Evolutionary conservation across 164 flowering plant genomes (phyloP), one percentile per base, ranked within the genome.

Genomic region (Tinospora cordifolia): DNA sequence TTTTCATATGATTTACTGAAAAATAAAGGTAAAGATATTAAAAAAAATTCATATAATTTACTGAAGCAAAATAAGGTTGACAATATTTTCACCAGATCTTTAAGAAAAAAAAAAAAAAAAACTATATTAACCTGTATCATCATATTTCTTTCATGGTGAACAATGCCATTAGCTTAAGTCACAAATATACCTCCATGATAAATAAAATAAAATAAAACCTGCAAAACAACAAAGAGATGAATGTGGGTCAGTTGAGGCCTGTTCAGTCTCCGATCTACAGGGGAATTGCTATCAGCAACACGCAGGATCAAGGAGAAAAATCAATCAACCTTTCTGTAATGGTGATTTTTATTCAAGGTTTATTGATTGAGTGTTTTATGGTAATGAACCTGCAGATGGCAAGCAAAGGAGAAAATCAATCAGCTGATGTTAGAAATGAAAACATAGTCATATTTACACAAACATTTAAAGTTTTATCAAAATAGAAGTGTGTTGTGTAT

Each of bases 291-390:
- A 30, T 17, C 59, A 51, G 19, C 6, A 51, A 51, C 19, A 51
- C 8, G 59, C 59, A 51, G 17, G 7, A 15, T 51, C 59, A 51
- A n/a, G 4, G 19, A 51, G n/a, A 6, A 51, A 51, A 10, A 13
- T 51, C 57, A 8, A 49, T 51, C 58, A 11, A 2, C 60, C 24
- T 19, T 54, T 54, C 60, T 22, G 19, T 7, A 17, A 19, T 10
- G 24, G 22, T n/a, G 9, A 54, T 54, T 54, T 19, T 30, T 3
- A 30, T 1, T 21, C n/a, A 10, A 54, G n/a, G 21, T 24, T 77
- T 67, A 77, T 11, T 66, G 71, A 65, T 75, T 78, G 46, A 78
- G 63, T 7, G 78, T 69, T 58, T 78, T 78, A 39, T 78, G 81
- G 63, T 69, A 78, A 25, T 78, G 71, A 63, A 75, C 81, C 81